Evolutionary conservation across 2,329 filamentous ascomycete genomes (phyloP).

Genomic region (Cercospora citrullina): DNA sequence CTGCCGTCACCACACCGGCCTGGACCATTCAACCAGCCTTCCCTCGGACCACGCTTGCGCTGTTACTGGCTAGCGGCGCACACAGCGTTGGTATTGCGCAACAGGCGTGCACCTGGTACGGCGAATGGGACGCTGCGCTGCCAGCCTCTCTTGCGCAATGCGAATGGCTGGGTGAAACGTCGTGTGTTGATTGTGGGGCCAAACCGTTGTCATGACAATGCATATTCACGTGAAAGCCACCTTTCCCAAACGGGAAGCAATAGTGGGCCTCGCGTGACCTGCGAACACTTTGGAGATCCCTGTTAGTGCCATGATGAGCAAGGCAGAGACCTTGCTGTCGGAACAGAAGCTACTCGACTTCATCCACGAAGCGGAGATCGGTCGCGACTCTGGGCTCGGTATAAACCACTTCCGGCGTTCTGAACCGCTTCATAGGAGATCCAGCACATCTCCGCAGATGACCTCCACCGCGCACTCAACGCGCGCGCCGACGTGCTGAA

Average conservation of each 20-base stretch:
- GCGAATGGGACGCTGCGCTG: background rate
- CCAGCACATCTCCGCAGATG: background rate
- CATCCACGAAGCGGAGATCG: background rate
- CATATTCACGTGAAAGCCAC: background rate
- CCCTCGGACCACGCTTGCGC: background rate
- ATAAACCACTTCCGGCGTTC: background rate
- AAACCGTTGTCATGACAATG: background rate
- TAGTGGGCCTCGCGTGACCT: background rate
- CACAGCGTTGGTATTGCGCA: slow-evolving; percentile 1
- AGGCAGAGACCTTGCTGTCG: background rate
- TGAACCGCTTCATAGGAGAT: background rate
- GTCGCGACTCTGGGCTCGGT: background rate
- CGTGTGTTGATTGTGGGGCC: slow-evolving; percentile 1
- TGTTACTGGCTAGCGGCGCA: background rate
- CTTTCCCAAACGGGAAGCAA: background rate
- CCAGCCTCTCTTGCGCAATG: slow-evolving; percentile 4
- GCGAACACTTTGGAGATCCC: slow-evolving; percentile 11
- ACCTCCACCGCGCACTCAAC: too few relatives aligned
- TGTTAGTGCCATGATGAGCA: background rate
- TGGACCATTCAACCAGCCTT: slow-evolving; percentile 1
- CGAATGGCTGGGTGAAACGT: slow-evolving; percentile 3
- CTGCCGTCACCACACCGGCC: background rate
- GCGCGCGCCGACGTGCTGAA: too few relatives aligned
- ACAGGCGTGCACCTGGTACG: background rate
- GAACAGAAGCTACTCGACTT: background rate